These are phyloP conservation scores for Aspergillus sclerotiicarbonarius DNA, from an alignment of 495 filamentous ascomycete species.

Conservation along the genomic window DNA sequence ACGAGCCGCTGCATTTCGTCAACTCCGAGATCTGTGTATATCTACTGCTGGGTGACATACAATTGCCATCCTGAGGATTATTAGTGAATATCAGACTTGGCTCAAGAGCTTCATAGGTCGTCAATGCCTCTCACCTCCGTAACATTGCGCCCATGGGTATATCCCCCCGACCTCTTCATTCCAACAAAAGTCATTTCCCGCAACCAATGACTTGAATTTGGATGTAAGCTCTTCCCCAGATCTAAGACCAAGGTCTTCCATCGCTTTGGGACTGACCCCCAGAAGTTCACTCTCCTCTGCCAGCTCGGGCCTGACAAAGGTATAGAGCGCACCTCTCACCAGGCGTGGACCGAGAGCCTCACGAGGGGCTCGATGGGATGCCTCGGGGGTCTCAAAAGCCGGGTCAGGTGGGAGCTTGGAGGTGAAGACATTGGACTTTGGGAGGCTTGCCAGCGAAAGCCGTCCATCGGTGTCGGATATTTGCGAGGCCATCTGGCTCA, in stretches of 20 bases:
- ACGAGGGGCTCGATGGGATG: constrained; percentile 76
- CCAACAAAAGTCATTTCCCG: constrained; percentile 73
- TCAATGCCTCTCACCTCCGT: constrained; percentile 62
- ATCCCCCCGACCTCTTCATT: constrained; percentile 61
- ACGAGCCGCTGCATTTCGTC: constrained; percentile 57
- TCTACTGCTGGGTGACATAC: constrained; percentile 27
- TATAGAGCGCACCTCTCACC: constrained; percentile 84
- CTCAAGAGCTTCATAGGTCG: neutral
- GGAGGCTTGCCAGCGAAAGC: constrained; percentile 63
- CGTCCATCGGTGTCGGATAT: constrained; percentile 35
- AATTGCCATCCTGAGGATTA: constrained; percentile 52
- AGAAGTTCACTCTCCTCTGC: constrained; percentile 73
- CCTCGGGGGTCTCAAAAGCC: constrained; percentile 72
- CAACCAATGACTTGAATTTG: constrained; percentile 74
- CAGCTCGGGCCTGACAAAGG: constrained; percentile 79
- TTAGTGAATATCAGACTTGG: constrained; percentile 12
- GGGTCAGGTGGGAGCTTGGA: constrained; percentile 74
- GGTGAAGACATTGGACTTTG: constrained; percentile 85
- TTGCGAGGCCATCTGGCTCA: constrained; percentile 53
- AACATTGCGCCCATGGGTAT: constrained; percentile 98
- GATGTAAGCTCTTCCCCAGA: constrained; percentile 62
- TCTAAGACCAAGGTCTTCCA: constrained; percentile 74
- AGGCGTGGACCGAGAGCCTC: constrained; percentile 73
- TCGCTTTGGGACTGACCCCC: constrained; percentile 69
- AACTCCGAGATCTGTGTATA: constrained; percentile 10